A percentile compares a stretch with the other conserved stretches of the same genome.
Evolutionary conservation across 2,329 filamentous ascomycete genomes (phyloP).

Genomic region (Emmonsia crescens): DNA sequence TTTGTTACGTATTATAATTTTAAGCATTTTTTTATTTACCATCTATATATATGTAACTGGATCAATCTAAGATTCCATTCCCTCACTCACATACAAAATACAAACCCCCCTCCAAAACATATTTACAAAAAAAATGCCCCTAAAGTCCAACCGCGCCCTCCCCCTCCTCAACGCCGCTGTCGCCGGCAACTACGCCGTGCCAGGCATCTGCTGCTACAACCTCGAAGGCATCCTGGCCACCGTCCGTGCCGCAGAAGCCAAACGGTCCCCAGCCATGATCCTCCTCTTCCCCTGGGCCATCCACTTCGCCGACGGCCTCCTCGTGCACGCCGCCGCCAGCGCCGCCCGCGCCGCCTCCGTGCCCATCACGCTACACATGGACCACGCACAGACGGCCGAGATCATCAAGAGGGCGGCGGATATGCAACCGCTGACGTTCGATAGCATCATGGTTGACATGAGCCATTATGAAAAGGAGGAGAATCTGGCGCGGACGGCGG

Average conservation of each 20-base stretch:
- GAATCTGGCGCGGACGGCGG: slow-evolving; percentile 54
- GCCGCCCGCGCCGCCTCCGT: slow-evolving; percentile 48
- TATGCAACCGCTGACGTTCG: slow-evolving; percentile 46
- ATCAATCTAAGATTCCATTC: too few species aligned
- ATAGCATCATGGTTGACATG: slow-evolving; percentile 71
- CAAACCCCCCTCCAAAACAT: too few species aligned
- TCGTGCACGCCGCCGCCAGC: slow-evolving; percentile 46
- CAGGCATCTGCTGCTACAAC: slow-evolving; percentile 57
- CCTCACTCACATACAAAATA: too few species aligned
- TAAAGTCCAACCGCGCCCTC: slow-evolving; percentile 42
- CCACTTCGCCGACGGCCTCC: slow-evolving; percentile 49
- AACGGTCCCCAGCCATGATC: slow-evolving; percentile 57
- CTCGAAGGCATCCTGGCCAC: slow-evolving; percentile 60
- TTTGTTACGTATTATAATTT: too few species aligned
- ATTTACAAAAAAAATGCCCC: slow-evolving; percentile 16
- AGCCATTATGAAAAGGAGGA: slow-evolving; percentile 60
- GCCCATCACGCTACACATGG: slow-evolving; percentile 53
- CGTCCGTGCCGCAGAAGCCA: slow-evolving; percentile 57
- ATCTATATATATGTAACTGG: too few species aligned
- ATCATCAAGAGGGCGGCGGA: slow-evolving; percentile 51
- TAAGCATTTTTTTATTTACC: too few species aligned
- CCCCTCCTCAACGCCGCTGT: slow-evolving; percentile 48
- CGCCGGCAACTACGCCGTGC: slow-evolving; percentile 47
- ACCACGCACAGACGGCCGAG: slow-evolving; percentile 55
- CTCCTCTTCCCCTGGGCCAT: slow-evolving; percentile 67